Percentiles rank a stretch among this genome's conserved stretches.
Evolutionary conservation across 805 yeast genomes (phyloP).

Genomic region (Ogataea angusta): DNA sequence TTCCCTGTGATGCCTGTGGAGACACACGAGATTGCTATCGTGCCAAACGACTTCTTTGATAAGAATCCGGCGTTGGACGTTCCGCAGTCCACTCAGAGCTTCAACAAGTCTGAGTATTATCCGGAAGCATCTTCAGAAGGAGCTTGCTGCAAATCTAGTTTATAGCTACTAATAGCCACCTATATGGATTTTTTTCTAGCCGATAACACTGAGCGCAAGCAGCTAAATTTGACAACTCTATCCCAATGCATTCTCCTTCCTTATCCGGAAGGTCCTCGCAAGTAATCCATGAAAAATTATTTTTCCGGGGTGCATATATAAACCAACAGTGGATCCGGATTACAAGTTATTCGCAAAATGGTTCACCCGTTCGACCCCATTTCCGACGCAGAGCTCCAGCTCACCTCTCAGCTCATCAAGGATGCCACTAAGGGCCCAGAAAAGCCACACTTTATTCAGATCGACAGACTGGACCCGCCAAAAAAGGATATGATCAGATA

Average conservation of each 20-base stretch:
- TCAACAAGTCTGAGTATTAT: slow-evolving; percentile 58
- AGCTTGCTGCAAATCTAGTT: slow-evolving; percentile 29
- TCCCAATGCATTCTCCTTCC: slow-evolving; percentile 10
- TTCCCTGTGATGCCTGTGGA: slow-evolving; percentile 92
- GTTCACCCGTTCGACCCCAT: slow-evolving; percentile 60
- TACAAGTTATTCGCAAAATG: slow-evolving; percentile 4
- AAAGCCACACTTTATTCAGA: slow-evolving; percentile 59
- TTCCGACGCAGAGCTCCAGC: slow-evolving; percentile 54
- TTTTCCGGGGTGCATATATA: slow-evolving; percentile 6
- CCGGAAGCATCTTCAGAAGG: slow-evolving; percentile 18
- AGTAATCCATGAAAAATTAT: not conserved
- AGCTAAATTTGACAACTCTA: slow-evolving; percentile 1
- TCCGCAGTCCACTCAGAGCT: slow-evolving; percentile 64
- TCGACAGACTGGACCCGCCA: slow-evolving; percentile 76
- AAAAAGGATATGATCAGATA: slow-evolving; percentile 66
- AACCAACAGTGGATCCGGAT: slow-evolving; percentile 3
- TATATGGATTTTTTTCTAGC: not conserved
- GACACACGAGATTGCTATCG: slow-evolving; percentile 62
- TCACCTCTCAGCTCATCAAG: slow-evolving; percentile 58
- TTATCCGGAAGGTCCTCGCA: slow-evolving; percentile 10
- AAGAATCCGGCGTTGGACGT: slow-evolving; percentile 76
- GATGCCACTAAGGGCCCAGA: slow-evolving; percentile 50
- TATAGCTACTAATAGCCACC: slow-evolving; percentile 1
- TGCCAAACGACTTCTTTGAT: slow-evolving; percentile 73
- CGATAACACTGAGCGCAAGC: not conserved